phyloP scores from a whole-genome alignment of 176 grass and related monocot species.

The Carex scoparia region DNA sequence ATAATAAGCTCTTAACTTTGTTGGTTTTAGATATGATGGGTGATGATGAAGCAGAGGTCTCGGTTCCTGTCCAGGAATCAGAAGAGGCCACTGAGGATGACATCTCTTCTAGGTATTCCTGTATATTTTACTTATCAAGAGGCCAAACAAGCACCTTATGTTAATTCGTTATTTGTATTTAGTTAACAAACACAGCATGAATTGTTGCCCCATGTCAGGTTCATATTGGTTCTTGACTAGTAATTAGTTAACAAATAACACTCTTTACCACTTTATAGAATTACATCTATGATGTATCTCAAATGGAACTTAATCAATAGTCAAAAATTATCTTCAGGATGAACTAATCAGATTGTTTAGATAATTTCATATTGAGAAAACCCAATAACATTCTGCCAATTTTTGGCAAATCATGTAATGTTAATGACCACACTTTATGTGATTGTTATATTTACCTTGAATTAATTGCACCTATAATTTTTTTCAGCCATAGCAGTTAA shows the following conservation, averaged over 20 bases:
- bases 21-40: constrained; percentile 49
- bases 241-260: background rate
- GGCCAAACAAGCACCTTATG: background rate
- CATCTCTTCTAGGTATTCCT: constrained; percentile 83
- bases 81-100: constrained; percentile 94
- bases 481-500: background rate
- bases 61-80: constrained; percentile 62
- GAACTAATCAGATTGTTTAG: background rate
- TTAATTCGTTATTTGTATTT: background rate
- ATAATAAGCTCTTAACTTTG: constrained; percentile 23
- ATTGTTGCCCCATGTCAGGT: background rate
- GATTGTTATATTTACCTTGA: background rate
- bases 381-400: background rate
- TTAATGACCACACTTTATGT: background rate
- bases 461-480: background rate
- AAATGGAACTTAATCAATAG: background rate
- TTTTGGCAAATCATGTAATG: background rate
- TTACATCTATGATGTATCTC: background rate
- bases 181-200: background rate
- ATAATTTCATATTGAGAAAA: background rate
- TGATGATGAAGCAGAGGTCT: constrained; percentile 61
- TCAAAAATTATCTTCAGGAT: background rate
- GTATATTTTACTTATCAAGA: background rate
- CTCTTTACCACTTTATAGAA: background rate
- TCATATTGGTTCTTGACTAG: background rate